Evolutionary conservation across 1,284 basidiomycete species (phyloP).

Genomic region (Tausonia pullulans): DNA sequence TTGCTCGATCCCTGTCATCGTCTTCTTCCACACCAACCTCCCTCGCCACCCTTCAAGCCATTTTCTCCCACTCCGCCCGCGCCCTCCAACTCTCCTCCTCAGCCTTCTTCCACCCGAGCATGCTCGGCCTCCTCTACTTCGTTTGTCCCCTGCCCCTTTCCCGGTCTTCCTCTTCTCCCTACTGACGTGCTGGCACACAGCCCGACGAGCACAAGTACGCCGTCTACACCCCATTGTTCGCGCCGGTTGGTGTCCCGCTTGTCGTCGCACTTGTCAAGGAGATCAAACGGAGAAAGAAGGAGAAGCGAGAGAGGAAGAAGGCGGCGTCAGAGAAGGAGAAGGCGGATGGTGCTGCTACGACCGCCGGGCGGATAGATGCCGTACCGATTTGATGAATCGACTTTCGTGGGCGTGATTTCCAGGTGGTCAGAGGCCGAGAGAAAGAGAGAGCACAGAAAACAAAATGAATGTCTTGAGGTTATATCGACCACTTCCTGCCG

Average conservation of each 20-base stretch:
- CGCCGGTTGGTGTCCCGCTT: constrained; percentile 71
- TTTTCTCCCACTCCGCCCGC: constrained; percentile 51
- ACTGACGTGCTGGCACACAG: constrained; percentile 33
- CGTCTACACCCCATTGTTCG: constrained; percentile 79
- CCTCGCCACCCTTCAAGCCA: constrained; percentile 36
- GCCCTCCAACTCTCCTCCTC: constrained; percentile 65
- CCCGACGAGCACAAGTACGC: constrained; percentile 92
- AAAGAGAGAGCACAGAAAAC: no score
- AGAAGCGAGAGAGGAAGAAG: neutral
- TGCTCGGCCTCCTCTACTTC: constrained; percentile 93
- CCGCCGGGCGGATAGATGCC: no score
- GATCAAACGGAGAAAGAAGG: constrained; percentile 45
- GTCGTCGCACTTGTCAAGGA: constrained; percentile 62
- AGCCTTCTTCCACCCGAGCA: constrained; percentile 93
- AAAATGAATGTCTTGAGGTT: no score
- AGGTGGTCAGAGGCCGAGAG: no score
- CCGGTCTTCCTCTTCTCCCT: constrained; percentile 31
- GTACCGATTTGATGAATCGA: no score
- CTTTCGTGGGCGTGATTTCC: no score
- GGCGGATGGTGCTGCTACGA: neutral
- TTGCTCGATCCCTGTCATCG: neutral
- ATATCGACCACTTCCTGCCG: no score
- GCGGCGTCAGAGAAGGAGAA: constrained; percentile 48
- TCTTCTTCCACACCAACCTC: constrained; percentile 17
- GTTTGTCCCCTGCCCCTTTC: constrained; percentile 26